Base-by-base conservation (phyloP, 2,329 filamentous ascomycete species). In the Diaporthe citriasiana region DNA sequence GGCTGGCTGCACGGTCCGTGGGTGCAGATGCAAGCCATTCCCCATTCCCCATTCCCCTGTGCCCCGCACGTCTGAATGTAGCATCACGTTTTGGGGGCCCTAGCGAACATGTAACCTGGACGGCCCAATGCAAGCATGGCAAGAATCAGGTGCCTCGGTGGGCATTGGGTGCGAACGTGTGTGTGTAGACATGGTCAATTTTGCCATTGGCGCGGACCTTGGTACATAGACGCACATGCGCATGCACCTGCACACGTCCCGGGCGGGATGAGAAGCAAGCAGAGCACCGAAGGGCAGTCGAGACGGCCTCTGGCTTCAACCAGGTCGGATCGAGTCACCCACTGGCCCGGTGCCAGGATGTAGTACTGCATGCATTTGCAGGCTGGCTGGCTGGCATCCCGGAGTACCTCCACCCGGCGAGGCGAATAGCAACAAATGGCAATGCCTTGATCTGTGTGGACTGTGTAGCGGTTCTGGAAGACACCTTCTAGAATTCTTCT, bases 381-480 rank as follows among this genome's bases (percentile, higher is more conserved):
- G 30, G 10, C 38, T 42, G 35, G 50, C 65, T 57, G 55, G 30
- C 66, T 47, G 38, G 35, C 57, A 60, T n/a, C n/a, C n/a, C n/a
- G n/a, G n/a, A n/a, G n/a, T n/a, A n/a, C n/a, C n/a, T n/a, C n/a
- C n/a, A n/a, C n/a, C n/a, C n/a, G n/a, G n/a, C n/a, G n/a, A n/a
- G n/a, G n/a, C n/a, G n/a, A n/a, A n/a, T n/a, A n/a, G n/a, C 55
- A 57, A 19, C 30, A 10, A 38, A 57, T 57, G 55, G 55, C 9
- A 33, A 19, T 8, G 57, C 19, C 40, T 8, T 13, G 38, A 12
- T 19, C 35, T 30, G 33, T 30, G 73, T 70, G n/a, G n/a, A 12
- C 38, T 40, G 38, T 40, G 70, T 47, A 73, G 63, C 47, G 19
- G 42, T 73, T 66, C 71, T 75, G 50, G 74, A 70, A 74, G 73